Evolutionary conservation across 306 rosid genomes (phyloP).

Genomic region (Quercus dentata): DNA sequence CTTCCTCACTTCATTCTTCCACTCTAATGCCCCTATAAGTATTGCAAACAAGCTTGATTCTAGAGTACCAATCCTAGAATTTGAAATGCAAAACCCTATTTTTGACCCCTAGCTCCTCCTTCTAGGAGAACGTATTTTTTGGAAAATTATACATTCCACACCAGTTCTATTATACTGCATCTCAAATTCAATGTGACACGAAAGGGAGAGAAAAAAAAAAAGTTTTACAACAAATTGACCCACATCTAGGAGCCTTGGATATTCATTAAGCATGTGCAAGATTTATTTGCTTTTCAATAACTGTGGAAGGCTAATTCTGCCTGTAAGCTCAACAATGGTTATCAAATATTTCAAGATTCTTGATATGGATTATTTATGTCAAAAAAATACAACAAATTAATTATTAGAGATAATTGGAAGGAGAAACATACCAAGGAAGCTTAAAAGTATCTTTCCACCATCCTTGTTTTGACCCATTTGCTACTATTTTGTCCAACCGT

Average conservation of each 20-base stretch:
- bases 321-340: neutral
- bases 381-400: constrained; percentile 2
- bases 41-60: too few relatives aligned
- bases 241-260: neutral
- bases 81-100: too few relatives aligned
- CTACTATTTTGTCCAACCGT: constrained; percentile 78
- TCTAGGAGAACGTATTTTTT: neutral
- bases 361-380: constrained; percentile 1
- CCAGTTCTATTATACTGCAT: neutral
- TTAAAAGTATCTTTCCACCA: constrained; percentile 99
- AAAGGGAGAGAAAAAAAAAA: neutral
- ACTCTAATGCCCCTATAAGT: too few relatives aligned
- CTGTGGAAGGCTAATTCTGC: neutral
- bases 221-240: neutral
- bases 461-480: constrained; percentile 89
- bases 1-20: too few relatives aligned
- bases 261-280: neutral
- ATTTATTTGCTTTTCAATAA: neutral
- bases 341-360: constrained; percentile 7
- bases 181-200: neutral
- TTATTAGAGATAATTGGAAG: neutral
- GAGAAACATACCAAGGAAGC: constrained; percentile 85
- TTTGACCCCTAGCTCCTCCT: too few relatives aligned
- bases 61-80: too few relatives aligned
- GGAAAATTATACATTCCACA: neutral